phyloP scores from a whole-genome alignment of 2,329 filamentous ascomycete species.

The Reticulascus tulasneorum region DNA sequence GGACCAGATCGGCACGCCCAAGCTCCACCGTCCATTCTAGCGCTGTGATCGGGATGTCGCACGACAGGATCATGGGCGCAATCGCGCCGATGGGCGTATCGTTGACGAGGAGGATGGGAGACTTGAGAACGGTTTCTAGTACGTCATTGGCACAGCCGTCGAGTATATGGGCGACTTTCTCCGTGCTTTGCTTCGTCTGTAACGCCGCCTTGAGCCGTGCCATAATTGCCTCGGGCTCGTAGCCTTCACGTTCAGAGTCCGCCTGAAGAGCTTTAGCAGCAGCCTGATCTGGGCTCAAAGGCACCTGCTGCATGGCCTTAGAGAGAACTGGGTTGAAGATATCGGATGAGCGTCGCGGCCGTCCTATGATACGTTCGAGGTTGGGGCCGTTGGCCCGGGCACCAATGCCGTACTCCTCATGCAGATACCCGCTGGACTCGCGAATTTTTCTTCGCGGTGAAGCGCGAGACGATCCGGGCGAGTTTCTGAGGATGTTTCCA shows the following conservation, averaged over 20 bases:
- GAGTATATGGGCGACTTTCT: slow-evolving; percentile 1
- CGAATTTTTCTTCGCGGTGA: background rate
- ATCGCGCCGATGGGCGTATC: background rate
- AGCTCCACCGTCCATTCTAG: slow-evolving; percentile 1
- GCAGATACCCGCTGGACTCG: background rate
- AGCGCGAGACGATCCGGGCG: background rate
- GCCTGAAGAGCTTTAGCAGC: background rate
- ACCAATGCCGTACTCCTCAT: background rate
- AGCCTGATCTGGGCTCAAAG: slow-evolving; percentile 1
- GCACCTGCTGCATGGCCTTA: background rate
- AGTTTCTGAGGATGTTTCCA: background rate
- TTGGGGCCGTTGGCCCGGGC: background rate
- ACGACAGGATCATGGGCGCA: background rate
- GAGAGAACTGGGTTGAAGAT: slow-evolving; percentile 2
- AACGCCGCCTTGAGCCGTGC: slow-evolving; percentile 2
- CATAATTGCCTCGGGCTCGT: slow-evolving; percentile 1
- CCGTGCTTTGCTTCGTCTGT: slow-evolving; percentile 1
- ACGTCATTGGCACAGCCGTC: slow-evolving; percentile 1
- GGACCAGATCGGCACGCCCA: slow-evolving; percentile 1
- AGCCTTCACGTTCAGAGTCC: background rate
- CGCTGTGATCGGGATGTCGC: slow-evolving; percentile 1
- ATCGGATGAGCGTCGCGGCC: slow-evolving; percentile 1
- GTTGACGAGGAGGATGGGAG: slow-evolving; percentile 3
- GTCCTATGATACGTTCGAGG: background rate
- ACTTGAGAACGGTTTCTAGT: slow-evolving; percentile 1